Evolutionary conservation across 1,284 basidiomycete genomes (phyloP).

Genomic region (Leccinum pseudoinsigne): DNA sequence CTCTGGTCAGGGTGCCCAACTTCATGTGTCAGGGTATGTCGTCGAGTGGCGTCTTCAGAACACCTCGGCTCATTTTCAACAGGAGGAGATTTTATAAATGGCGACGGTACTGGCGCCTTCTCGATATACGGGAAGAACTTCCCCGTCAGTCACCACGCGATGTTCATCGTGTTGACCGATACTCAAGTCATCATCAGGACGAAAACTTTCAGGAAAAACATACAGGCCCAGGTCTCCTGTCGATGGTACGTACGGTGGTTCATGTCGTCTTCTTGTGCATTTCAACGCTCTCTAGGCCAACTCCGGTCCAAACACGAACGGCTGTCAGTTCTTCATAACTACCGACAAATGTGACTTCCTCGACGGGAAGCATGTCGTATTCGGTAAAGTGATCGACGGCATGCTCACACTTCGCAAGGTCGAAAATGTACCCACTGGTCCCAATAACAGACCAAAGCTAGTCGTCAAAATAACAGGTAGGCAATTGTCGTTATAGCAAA

Average conservation of each 20-base stretch:
- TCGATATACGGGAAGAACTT: background rate
- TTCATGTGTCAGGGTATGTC: slow-evolving; percentile 83
- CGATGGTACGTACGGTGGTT: background rate
- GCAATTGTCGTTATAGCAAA: slow-evolving; percentile 25
- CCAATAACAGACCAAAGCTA: slow-evolving; percentile 83
- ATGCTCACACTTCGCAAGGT: slow-evolving; percentile 92
- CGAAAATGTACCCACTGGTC: slow-evolving; percentile 90
- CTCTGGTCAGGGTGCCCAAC: slow-evolving; percentile 57
- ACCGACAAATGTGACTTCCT: slow-evolving; percentile 76
- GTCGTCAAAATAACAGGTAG: slow-evolving; percentile 83
- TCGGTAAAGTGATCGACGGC: slow-evolving; percentile 87
- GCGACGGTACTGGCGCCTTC: background rate
- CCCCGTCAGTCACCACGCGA: background rate
- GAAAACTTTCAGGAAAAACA: background rate
- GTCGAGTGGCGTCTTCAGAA: background rate
- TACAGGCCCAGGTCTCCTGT: background rate
- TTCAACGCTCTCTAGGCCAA: background rate
- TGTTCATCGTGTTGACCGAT: background rate
- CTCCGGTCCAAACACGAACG: background rate
- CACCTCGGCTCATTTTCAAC: background rate
- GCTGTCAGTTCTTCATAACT: background rate
- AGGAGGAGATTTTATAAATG: background rate
- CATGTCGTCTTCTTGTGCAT: background rate
- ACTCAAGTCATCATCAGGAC: background rate
- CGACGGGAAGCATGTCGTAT: slow-evolving; percentile 93